Conservation (phyloP, 306 rosid species). For the Gastrolobium bilobum region DNA sequence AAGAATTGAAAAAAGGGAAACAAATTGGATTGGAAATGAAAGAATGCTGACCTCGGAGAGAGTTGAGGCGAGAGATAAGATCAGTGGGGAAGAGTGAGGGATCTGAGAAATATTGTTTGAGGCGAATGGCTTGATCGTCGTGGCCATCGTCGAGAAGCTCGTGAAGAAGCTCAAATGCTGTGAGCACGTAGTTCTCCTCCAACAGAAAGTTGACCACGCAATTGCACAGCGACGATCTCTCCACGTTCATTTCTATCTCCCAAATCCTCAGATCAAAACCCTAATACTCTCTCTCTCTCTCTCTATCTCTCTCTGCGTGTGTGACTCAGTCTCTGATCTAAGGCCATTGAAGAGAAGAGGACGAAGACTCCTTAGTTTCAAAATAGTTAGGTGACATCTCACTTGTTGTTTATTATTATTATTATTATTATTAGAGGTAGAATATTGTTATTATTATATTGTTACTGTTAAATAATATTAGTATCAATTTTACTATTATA, state of each 20-base stretch:
- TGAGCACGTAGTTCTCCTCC: slow-evolving; percentile 88
- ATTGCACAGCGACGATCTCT: slow-evolving; percentile 96
- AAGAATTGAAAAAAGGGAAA: neutral
- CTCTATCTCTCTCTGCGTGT: no score
- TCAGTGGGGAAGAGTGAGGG: slow-evolving; percentile 83
- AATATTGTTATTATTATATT: no score
- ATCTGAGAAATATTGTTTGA: slow-evolving; percentile 83
- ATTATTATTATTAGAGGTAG: neutral
- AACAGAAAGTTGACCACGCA: slow-evolving; percentile 96
- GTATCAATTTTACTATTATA: no score
- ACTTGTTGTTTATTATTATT: neutral
- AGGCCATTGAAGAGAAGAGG: slow-evolving; percentile 56
- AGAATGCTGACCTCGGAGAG: slow-evolving; percentile 70
- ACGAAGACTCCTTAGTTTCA: neutral
- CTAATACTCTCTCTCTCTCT: neutral
- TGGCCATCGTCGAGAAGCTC: slow-evolving; percentile 98
- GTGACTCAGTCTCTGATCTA: slow-evolving; percentile 9
- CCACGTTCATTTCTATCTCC: slow-evolving; percentile 70
- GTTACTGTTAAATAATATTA: no score
- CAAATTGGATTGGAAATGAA: neutral
- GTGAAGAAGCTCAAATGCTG: slow-evolving; percentile 98
- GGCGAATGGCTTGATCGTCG: slow-evolving; percentile 92
- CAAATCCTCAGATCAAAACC: slow-evolving; percentile 49
- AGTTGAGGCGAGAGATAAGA: slow-evolving; percentile 87
- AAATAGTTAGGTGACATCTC: slow-evolving; percentile 39